A percentile compares a stretch with the other conserved stretches of the same genome.
Conservation (phyloP, 2,329 filamentous ascomycete genomes). For the Ilyonectria mors-panacis region DNA sequence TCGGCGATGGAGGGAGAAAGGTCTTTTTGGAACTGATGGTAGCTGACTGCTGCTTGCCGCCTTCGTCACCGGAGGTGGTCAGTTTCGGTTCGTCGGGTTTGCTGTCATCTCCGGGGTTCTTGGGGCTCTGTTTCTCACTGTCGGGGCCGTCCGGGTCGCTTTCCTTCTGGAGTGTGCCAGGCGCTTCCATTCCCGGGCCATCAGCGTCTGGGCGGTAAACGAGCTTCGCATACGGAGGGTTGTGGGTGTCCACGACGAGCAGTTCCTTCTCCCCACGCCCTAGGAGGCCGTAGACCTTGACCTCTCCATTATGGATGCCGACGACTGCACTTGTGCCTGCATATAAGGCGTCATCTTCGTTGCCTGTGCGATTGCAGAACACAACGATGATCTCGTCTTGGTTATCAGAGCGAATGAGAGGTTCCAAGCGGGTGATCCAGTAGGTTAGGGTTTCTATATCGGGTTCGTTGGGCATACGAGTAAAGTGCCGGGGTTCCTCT, state of each 20-base stretch:
- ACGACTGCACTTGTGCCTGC: constrained; percentile 82
- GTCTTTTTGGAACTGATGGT: no score
- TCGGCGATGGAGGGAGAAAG: no score
- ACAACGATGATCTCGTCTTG: constrained; percentile 76
- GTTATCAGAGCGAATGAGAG: constrained; percentile 67
- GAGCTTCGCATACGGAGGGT: constrained; percentile 61
- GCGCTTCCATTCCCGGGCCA: not conserved
- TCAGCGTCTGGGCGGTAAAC: constrained; percentile 46
- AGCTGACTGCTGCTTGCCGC: no score
- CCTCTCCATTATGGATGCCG: constrained; percentile 74
- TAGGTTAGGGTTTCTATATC: constrained; percentile 83
- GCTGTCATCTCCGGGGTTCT: no score
- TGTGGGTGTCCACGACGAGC: constrained; percentile 75
- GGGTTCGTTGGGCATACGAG: constrained; percentile 67
- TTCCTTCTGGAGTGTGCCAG: constrained; percentile 7
- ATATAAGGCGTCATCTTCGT: constrained; percentile 77
- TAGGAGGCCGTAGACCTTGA: constrained; percentile 78
- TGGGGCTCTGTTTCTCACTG: not conserved
- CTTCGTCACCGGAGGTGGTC: not conserved
- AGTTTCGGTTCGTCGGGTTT: not conserved
- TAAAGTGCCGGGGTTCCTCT: constrained; percentile 64
- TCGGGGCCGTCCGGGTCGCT: not conserved
- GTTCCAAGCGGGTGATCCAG: constrained; percentile 81
- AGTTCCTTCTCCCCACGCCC: constrained; percentile 80
- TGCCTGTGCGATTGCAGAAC: constrained; percentile 79